Conservation (phyloP, 306 rosid genomes). For the Prunus armeniaca region DNA sequence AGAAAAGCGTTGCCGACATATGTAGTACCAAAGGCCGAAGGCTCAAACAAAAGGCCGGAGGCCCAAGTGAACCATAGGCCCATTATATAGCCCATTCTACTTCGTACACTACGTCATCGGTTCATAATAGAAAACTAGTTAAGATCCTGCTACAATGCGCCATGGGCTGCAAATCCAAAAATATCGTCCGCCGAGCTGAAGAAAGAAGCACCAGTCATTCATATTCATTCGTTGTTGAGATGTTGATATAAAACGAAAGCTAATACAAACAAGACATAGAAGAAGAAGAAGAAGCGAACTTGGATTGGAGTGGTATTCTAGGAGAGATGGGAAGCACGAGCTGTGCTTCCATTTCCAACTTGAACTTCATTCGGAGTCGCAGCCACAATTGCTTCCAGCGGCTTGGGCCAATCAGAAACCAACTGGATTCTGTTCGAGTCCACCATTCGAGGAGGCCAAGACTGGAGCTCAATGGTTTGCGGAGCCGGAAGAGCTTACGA, state of each 20-base stretch:
- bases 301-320: not conserved
- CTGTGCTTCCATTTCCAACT: conserved; percentile 43
- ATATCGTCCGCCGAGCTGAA: conserved; percentile 27
- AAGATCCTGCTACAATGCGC: conserved; percentile 12
- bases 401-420: conserved; percentile 33
- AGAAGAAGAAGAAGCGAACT: conserved; percentile 4
- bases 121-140: not conserved
- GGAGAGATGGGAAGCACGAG: conserved; percentile 56
- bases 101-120: not conserved
- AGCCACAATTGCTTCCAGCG: conserved; percentile 17
- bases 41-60: not conserved
- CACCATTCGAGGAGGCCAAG: conserved; percentile 25
- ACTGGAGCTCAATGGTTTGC: conserved; percentile 26
- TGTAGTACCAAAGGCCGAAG: not conserved
- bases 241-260: not conserved
- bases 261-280: not conserved
- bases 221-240: not conserved
- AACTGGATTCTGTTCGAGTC: conserved; percentile 31
- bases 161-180: conserved; percentile 5
- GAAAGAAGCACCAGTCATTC: conserved; percentile 33
- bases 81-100: not conserved
- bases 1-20: not conserved
- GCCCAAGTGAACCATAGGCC: not conserved
- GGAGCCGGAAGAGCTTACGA: conserved; percentile 14
- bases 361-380: conserved; percentile 32